A percentile compares a stretch with the other conserved stretches of the same genome.
Conservation (phyloP, 345 rosid genomes). For the Brassica cretica region DNA sequence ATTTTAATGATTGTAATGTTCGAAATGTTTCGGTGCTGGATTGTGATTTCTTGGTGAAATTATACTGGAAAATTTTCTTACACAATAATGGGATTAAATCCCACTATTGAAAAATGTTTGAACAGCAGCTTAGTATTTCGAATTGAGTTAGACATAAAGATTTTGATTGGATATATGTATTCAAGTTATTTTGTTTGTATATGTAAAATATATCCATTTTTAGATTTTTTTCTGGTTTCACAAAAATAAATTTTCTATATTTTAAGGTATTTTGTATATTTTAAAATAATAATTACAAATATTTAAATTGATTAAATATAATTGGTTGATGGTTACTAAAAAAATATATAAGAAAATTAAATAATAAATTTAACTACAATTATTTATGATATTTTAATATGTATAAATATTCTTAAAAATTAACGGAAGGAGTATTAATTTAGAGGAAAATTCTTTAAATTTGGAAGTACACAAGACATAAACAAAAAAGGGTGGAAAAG, state of each 20-base stretch:
- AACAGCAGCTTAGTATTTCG: neutral
- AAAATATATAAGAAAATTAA: too few relatives aligned
- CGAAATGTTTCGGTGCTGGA: neutral
- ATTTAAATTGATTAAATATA: too few relatives aligned
- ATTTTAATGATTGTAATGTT: neutral
- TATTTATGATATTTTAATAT: too few relatives aligned
- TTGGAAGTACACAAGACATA: constrained; percentile 6
- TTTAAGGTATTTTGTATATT: too few relatives aligned
- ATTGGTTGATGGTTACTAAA: too few relatives aligned
- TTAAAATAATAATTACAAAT: too few relatives aligned
- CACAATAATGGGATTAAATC: neutral
- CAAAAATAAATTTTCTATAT: too few relatives aligned
- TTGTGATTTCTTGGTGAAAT: neutral
- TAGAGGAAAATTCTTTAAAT: neutral
- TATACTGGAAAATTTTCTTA: neutral
- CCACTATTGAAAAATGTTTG: neutral
- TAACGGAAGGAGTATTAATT: neutral
- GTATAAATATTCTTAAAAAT: too few relatives aligned
- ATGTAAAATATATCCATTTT: neutral
- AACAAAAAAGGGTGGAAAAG: constrained; percentile 13
- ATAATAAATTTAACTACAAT: too few relatives aligned
- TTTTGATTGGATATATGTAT: neutral
- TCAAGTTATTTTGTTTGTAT: constrained; percentile 12
- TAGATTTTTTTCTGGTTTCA: too few relatives aligned
- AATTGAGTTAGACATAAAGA: constrained; percentile 1